These are phyloP conservation scores for Cutaneotrichosporon sp. DNA, from an alignment of 1,284 basidiomycete species.

Conservation along the genomic window DNA sequence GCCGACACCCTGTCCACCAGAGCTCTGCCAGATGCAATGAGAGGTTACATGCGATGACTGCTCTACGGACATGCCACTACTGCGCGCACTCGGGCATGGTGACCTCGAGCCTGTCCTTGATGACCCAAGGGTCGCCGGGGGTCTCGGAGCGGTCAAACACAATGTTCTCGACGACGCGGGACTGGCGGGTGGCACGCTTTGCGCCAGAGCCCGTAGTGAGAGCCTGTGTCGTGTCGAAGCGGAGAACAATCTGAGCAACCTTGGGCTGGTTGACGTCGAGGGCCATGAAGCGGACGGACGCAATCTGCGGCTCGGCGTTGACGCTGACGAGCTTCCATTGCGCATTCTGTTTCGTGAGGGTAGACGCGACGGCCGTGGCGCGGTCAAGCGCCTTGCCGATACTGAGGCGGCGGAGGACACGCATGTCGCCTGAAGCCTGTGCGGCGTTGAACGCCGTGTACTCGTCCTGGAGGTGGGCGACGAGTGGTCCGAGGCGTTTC, in stretches of 20 bases:
- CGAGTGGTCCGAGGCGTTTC: background rate
- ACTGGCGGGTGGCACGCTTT: background rate
- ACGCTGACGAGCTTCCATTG: conserved; percentile 1
- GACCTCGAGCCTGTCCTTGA: conserved; percentile 6
- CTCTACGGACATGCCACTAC: background rate
- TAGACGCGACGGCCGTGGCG: background rate
- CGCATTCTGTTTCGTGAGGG: background rate
- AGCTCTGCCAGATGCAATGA: conserved; percentile 1
- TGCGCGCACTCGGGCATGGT: background rate
- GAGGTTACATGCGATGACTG: conserved; percentile 1
- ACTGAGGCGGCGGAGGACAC: background rate
- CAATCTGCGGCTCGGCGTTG: conserved; percentile 3
- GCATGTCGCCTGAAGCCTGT: conserved; percentile 4
- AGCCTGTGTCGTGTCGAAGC: conserved; percentile 14
- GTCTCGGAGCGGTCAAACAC: conserved; percentile 5
- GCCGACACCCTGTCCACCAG: too few species aligned
- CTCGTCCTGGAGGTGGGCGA: background rate
- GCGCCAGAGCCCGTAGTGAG: background rate
- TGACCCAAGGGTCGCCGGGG: background rate
- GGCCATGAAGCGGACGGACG: conserved; percentile 4
- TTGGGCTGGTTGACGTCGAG: background rate
- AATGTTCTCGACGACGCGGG: conserved; percentile 9
- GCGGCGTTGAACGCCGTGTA: conserved; percentile 12
- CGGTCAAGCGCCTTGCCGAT: conserved; percentile 4
- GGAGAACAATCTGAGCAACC: conserved; percentile 5